Evolutionary conservation across 2,329 filamentous ascomycete species (phyloP).

Genomic region (Colletotrichum salicis): DNA sequence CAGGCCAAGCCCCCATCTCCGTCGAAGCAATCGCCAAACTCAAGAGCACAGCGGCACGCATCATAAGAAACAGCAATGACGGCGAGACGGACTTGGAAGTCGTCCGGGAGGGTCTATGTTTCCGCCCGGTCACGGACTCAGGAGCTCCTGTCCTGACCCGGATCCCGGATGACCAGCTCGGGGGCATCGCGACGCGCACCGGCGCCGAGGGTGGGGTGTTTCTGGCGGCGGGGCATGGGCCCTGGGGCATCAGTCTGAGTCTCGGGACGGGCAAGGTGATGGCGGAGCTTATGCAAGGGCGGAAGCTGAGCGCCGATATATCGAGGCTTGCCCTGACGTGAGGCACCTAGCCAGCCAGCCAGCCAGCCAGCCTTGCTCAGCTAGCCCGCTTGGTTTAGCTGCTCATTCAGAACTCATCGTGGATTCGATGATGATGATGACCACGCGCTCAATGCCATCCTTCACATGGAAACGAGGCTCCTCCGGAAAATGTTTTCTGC

Average conservation of each 20-base stretch:
- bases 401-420: background rate
- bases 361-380: background rate
- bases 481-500: background rate
- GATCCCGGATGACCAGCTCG: slow-evolving; percentile 67
- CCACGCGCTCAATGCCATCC: background rate
- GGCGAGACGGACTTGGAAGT: slow-evolving; percentile 67
- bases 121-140: slow-evolving; percentile 73
- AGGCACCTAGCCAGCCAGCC: background rate
- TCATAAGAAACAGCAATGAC: slow-evolving; percentile 52
- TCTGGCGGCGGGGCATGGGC: slow-evolving; percentile 77
- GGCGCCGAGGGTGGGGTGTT: slow-evolving; percentile 71
- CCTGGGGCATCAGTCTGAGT: slow-evolving; percentile 75
- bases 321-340: slow-evolving; percentile 51
- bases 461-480: background rate
- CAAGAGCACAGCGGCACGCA: slow-evolving; percentile 56
- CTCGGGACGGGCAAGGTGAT: slow-evolving; percentile 78
- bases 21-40: slow-evolving; percentile 59
- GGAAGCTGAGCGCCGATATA: slow-evolving; percentile 68
- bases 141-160: slow-evolving; percentile 72
- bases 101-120: slow-evolving; percentile 75
- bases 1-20: slow-evolving; percentile 59
- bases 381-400: background rate
- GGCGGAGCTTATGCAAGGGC: slow-evolving; percentile 74
- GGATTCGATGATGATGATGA: background rate
- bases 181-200: slow-evolving; percentile 52